A percentile compares a stretch with the other conserved stretches of the same genome.
Evolutionary conservation across 1,284 basidiomycete genomes (phyloP).

Genomic region (Coniferiporia sulphurascens): DNA sequence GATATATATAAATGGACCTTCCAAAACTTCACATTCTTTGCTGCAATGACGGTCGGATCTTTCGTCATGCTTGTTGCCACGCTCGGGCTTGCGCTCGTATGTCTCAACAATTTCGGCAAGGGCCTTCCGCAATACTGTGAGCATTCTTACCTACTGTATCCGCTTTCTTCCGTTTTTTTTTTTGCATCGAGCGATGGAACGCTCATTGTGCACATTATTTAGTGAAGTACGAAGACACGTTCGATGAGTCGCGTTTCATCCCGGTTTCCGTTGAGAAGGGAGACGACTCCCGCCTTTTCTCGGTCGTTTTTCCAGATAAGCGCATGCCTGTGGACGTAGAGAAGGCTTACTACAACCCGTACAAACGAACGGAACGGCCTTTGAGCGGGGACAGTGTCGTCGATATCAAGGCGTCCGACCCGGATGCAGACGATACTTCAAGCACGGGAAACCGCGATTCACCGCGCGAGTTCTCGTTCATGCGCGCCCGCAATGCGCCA

Average conservation of each 20-base stretch:
- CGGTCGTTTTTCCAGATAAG: conserved; percentile 15
- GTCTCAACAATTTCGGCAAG: conserved; percentile 23
- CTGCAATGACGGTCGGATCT: conserved; percentile 20
- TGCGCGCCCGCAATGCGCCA: no score
- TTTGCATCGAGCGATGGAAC: no score
- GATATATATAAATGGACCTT: conserved; percentile 22
- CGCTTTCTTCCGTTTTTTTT: neutral
- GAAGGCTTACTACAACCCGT: neutral
- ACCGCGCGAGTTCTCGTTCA: no score
- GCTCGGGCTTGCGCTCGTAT: conserved; percentile 21
- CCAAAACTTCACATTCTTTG: conserved; percentile 26
- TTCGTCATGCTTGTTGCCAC: conserved; percentile 19
- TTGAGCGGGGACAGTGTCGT: neutral
- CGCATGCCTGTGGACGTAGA: neutral
- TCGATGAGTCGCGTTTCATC: conserved; percentile 15
- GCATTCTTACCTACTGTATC: neutral
- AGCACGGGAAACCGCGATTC: no score
- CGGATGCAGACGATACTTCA: no score
- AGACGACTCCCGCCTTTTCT: neutral
- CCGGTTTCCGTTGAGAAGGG: conserved; percentile 6
- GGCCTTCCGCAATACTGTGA: conserved; percentile 22
- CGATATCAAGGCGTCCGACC: conserved; percentile 5
- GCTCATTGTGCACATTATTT: no score
- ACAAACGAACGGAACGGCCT: neutral
- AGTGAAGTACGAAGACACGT: conserved; percentile 14